phyloP scores from a whole-genome alignment of 75 land plant genomes.

The Cupressus sempervirens region DNA sequence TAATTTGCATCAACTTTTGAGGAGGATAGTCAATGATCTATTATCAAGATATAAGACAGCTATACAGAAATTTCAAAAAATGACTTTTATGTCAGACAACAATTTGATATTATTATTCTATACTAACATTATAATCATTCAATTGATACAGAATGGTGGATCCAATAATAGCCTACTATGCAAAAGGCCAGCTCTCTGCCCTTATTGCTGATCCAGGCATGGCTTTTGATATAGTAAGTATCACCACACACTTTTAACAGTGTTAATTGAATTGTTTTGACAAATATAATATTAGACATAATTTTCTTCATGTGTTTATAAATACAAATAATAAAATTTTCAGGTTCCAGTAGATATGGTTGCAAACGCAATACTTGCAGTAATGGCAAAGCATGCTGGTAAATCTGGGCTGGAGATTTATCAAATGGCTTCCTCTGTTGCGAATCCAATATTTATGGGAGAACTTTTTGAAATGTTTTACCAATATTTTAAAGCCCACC shows the following conservation, averaged over 20 bases:
- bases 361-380: conserved; percentile 84
- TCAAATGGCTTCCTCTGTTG: conserved; percentile 77
- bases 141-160: conserved; percentile 74
- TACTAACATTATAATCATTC: too few relatives aligned
- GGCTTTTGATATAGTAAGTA: conserved; percentile 79
- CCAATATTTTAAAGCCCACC: conserved; percentile 58
- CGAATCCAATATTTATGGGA: conserved; percentile 64
- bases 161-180: conserved; percentile 72
- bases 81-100: too few relatives aligned
- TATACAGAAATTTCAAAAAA: too few relatives aligned
- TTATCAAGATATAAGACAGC: too few relatives aligned
- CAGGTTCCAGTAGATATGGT: conserved; percentile 97
- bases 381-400: conserved; percentile 71
- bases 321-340: too few relatives aligned
- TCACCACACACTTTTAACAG: neutral
- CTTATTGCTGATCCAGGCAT: conserved; percentile 67
- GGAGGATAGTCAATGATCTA: too few relatives aligned
- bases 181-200: conserved; percentile 80
- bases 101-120: too few relatives aligned
- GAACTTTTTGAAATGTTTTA: conserved; percentile 42
- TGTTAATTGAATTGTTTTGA: neutral
- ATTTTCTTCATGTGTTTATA: too few relatives aligned
- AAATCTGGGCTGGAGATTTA: conserved; percentile 48
- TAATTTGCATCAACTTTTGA: too few relatives aligned
- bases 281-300: too few relatives aligned